phyloP scores from a whole-genome alignment of 2,329 filamentous ascomycete genomes.

The Alternaria angustiovoidea region DNA sequence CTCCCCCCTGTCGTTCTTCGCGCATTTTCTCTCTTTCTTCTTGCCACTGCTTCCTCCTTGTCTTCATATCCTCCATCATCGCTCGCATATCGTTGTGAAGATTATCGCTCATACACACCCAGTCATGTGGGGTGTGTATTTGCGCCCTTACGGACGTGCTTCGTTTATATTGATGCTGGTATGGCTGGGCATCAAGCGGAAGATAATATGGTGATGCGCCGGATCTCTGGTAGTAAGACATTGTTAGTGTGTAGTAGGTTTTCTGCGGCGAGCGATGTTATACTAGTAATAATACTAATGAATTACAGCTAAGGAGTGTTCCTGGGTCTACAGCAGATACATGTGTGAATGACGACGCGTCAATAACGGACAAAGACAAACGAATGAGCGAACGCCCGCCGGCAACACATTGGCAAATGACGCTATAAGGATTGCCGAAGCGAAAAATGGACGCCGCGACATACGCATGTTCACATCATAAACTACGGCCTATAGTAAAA shows the following conservation, averaged over 20 bases:
- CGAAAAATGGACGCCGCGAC: background rate
- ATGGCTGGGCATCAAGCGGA: background rate
- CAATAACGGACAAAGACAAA: background rate
- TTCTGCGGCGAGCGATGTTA: background rate
- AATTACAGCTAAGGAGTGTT: background rate
- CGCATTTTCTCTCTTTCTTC: slow-evolving; percentile 8
- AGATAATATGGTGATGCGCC: background rate
- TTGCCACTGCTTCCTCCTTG: slow-evolving; percentile 11
- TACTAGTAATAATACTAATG: background rate
- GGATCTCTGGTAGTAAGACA: slow-evolving; percentile 5
- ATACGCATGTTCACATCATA: background rate
- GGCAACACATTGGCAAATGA: background rate
- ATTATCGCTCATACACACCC: slow-evolving; percentile 8
- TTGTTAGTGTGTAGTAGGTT: background rate
- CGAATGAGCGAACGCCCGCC: background rate
- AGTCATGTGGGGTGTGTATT: background rate
- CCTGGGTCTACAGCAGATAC: background rate
- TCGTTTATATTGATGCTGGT: background rate
- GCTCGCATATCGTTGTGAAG: slow-evolving; percentile 11
- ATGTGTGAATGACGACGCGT: background rate
- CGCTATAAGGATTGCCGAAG: background rate
- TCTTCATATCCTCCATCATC: slow-evolving; percentile 15
- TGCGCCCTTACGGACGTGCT: background rate
- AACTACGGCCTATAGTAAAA: background rate
- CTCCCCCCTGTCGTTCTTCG: background rate